Evolutionary conservation across 148 eudicot genomes (phyloP).

Genomic region (Suaeda aralocaspica): DNA sequence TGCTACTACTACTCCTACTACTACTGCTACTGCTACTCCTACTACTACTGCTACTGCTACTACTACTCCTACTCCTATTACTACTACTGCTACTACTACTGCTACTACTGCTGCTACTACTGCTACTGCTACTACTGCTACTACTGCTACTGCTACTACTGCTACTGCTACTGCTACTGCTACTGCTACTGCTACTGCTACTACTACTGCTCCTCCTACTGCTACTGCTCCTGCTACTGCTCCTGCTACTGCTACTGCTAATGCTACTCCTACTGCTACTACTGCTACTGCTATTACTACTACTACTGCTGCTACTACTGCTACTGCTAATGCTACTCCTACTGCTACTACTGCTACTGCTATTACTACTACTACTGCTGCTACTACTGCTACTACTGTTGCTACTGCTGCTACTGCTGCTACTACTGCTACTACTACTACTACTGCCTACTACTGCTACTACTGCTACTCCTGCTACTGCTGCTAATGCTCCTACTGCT

Average conservation of each 20-base stretch:
- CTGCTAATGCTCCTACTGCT: neutral
- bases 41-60: slow-evolving; percentile 15
- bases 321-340: slow-evolving; percentile 6
- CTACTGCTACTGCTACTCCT: slow-evolving; percentile 16
- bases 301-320: slow-evolving; percentile 7
- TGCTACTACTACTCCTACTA: slow-evolving; percentile 16
- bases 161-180: slow-evolving; percentile 11
- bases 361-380: slow-evolving; percentile 11
- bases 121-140: slow-evolving; percentile 6
- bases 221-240: neutral
- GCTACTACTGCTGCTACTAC: slow-evolving; percentile 10
- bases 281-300: slow-evolving; percentile 8
- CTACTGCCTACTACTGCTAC: slow-evolving; percentile 8
- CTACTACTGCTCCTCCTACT: slow-evolving; percentile 4
- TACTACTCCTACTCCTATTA: slow-evolving; percentile 17
- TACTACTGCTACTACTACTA: slow-evolving; percentile 8
- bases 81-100: slow-evolving; percentile 18
- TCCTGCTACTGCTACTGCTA: neutral
- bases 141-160: slow-evolving; percentile 10
- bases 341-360: slow-evolving; percentile 6
- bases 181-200: slow-evolving; percentile 7
- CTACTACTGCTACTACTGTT: slow-evolving; percentile 14
- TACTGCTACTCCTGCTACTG: neutral
- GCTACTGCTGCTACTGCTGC: slow-evolving; percentile 10
- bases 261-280: slow-evolving; percentile 2